phyloP scores from a whole-genome alignment of 805 yeast genomes.

The Teunomyces pallodes region DNA sequence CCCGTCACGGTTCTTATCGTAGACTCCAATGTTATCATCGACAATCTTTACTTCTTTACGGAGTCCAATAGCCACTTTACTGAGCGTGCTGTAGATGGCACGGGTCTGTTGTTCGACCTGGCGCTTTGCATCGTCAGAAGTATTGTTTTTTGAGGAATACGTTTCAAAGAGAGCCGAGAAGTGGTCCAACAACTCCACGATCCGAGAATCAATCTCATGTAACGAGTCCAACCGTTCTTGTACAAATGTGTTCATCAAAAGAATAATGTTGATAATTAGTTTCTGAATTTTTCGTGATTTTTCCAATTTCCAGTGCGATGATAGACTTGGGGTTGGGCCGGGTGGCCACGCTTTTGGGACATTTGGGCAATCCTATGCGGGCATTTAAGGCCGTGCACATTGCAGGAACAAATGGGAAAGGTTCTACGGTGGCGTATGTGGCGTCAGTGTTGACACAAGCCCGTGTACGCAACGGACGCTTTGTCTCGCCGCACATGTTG shows the following conservation, averaged over 20 bases:
- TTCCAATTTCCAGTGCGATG: slow-evolving; percentile 14
- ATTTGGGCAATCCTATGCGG: slow-evolving; percentile 68
- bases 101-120: slow-evolving; percentile 46
- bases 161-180: slow-evolving; percentile 48
- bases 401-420: slow-evolving; percentile 97
- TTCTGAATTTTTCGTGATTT: not conserved
- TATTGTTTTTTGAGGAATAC: slow-evolving; percentile 23
- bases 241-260: slow-evolving; percentile 30
- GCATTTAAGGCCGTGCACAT: slow-evolving; percentile 73
- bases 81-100: slow-evolving; percentile 52
- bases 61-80: slow-evolving; percentile 55
- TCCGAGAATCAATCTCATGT: slow-evolving; percentile 48
- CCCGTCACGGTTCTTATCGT: slow-evolving; percentile 41
- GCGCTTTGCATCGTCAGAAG: slow-evolving; percentile 20
- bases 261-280: not conserved
- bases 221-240: slow-evolving; percentile 52
- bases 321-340: slow-evolving; percentile 40
- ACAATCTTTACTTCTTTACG: slow-evolving; percentile 65
- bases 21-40: slow-evolving; percentile 56
- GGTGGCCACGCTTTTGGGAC: slow-evolving; percentile 27
- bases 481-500: slow-evolving; percentile 85
- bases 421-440: slow-evolving; percentile 84
- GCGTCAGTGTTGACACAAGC: slow-evolving; percentile 57
- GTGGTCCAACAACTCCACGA: slow-evolving; percentile 50
- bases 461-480: slow-evolving; percentile 62